Conservation (phyloP, 116 monocot genomes). For the Posidonia oceanica region DNA sequence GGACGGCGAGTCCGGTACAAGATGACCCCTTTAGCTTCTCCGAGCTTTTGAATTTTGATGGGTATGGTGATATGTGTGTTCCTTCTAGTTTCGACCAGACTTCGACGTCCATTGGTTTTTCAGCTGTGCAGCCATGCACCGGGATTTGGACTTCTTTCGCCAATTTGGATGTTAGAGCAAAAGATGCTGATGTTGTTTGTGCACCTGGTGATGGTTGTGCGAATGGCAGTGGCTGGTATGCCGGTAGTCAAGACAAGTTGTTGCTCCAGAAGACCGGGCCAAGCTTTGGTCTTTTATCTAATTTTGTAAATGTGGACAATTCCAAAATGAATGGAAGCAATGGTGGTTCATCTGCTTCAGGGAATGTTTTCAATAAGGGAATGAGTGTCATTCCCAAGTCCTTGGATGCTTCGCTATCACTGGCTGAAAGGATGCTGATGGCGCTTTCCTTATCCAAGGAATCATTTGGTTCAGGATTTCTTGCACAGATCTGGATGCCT, state of each 20-base stretch:
- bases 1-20: slow-evolving; percentile 16
- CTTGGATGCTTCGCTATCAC: slow-evolving; percentile 14
- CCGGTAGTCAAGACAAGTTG: slow-evolving; percentile 5
- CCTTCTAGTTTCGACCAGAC: slow-evolving; percentile 21
- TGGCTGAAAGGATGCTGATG: slow-evolving; percentile 64
- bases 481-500: slow-evolving; percentile 92
- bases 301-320: slow-evolving; percentile 1
- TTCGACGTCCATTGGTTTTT: slow-evolving; percentile 17
- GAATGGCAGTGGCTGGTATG: background rate
- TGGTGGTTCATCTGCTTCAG: background rate
- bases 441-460: slow-evolving; percentile 72
- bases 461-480: slow-evolving; percentile 44
- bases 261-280: slow-evolving; percentile 7
- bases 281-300: slow-evolving; percentile 8
- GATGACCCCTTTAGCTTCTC: slow-evolving; percentile 52
- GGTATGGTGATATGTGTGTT: slow-evolving; percentile 34
- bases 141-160: slow-evolving; percentile 18
- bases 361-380: slow-evolving; percentile 1
- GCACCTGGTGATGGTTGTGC: background rate
- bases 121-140: slow-evolving; percentile 12
- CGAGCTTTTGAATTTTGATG: slow-evolving; percentile 51
- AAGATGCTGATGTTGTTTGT: too few species aligned
- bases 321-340: background rate
- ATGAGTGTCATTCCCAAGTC: slow-evolving; percentile 28
- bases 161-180: background rate